Conservation (phyloP, 73 alveolate species). For the Paraurostyla sp. region DNA sequence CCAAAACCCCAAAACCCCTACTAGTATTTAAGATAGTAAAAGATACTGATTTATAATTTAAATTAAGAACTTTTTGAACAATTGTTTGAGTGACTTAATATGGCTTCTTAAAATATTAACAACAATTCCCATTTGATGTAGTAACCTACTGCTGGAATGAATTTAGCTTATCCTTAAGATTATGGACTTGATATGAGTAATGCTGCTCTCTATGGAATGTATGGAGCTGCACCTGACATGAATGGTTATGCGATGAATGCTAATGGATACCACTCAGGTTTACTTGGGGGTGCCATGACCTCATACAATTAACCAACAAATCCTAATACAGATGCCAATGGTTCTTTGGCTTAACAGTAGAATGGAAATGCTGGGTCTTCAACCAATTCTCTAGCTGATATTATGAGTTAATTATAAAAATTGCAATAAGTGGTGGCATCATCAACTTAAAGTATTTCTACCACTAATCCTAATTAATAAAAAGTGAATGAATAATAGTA, state of each 20-base stretch:
- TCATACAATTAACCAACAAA: too few species aligned
- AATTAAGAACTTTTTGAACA: neutral
- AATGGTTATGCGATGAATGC: too few species aligned
- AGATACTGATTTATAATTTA: neutral
- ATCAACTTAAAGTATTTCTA: neutral
- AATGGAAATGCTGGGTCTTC: too few species aligned
- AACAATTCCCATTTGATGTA: neutral
- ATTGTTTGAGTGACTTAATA: slow-evolving; percentile 8
- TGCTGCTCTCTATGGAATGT: too few species aligned
- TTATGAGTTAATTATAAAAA: neutral
- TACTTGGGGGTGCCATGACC: too few species aligned
- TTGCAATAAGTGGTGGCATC: neutral
- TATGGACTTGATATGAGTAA: neutral
- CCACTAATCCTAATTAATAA: neutral
- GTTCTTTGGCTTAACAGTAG: neutral
- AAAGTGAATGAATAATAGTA: slow-evolving; percentile 38
- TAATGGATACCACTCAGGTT: too few species aligned
- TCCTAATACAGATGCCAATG: neutral
- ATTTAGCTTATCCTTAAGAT: neutral
- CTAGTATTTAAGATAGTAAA: too few species aligned
- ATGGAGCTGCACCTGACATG: too few species aligned
- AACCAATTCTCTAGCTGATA: neutral
- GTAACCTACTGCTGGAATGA: neutral
- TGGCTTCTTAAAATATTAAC: neutral
- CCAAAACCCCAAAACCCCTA: too few species aligned